Conservation (phyloP, 1,139 yeast genomes). For the Komagataea norvegica region DNA sequence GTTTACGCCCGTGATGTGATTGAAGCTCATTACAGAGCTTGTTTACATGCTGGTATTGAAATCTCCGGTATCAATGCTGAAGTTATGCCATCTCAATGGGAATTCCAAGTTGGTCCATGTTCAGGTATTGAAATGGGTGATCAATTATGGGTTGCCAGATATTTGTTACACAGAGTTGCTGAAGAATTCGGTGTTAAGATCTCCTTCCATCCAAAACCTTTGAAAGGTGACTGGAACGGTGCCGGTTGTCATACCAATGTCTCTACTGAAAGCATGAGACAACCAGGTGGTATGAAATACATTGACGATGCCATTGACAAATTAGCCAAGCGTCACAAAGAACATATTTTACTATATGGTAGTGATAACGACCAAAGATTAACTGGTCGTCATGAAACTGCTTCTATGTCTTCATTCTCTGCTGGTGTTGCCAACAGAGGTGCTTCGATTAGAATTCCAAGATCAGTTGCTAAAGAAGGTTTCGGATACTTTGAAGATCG, state of each 20-base stretch:
- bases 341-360: slow-evolving; percentile 94
- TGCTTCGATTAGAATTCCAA: slow-evolving; percentile 96
- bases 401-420: slow-evolving; percentile 83
- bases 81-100: slow-evolving; percentile 99
- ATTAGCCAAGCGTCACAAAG: slow-evolving; percentile 93
- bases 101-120: slow-evolving; percentile 99
- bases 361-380: slow-evolving; percentile 91
- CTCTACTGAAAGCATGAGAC: slow-evolving; percentile 87
- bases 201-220: slow-evolving; percentile 98
- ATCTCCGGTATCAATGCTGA: slow-evolving; percentile 98
- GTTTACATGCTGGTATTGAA: slow-evolving; percentile 84
- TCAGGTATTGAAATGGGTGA: slow-evolving; percentile 95
- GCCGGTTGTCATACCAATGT: slow-evolving; percentile 99
- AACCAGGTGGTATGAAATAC: slow-evolving; percentile 91
- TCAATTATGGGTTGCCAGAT: slow-evolving; percentile 94
- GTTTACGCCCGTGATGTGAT: slow-evolving; percentile 97
- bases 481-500: slow-evolving; percentile 98
- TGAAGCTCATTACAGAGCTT: slow-evolving; percentile 98
- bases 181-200: slow-evolving; percentile 99
- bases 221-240: slow-evolving; percentile 99
- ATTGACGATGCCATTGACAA: slow-evolving; percentile 91
- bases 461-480: slow-evolving; percentile 97
- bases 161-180: slow-evolving; percentile 87
- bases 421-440: slow-evolving; percentile 99
- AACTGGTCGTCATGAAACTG: slow-evolving; percentile 98